phyloP scores from a whole-genome alignment of 345 rosid species.

The Murraya paniculata region DNA sequence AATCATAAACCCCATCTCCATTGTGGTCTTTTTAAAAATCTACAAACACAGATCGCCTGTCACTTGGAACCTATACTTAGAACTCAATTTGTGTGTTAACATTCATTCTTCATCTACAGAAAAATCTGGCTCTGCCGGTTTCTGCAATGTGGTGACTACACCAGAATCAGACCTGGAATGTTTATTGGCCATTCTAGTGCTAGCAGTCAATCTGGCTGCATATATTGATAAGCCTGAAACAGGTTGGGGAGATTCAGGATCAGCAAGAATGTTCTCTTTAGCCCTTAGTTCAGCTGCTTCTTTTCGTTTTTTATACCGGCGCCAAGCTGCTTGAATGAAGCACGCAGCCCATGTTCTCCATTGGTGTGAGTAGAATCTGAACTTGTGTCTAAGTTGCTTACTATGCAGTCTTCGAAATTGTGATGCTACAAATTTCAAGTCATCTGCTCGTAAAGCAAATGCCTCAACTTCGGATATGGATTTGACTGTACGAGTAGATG shows the following conservation, averaged over 20 bases:
- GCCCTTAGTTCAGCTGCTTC: slow-evolving; percentile 49
- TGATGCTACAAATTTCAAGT: slow-evolving; percentile 74
- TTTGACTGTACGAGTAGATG: slow-evolving; percentile 76
- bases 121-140: slow-evolving; percentile 86
- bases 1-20: not conserved
- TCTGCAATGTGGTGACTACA: slow-evolving; percentile 47
- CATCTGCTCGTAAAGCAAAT: slow-evolving; percentile 75
- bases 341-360: slow-evolving; percentile 96
- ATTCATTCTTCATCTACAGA: slow-evolving; percentile 50
- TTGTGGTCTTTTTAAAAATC: not conserved
- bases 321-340: slow-evolving; percentile 81
- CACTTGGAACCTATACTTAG: not conserved
- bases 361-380: slow-evolving; percentile 83
- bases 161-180: slow-evolving; percentile 47
- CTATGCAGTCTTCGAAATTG: slow-evolving; percentile 80
- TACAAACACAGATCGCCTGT: not conserved
- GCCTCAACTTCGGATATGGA: slow-evolving; percentile 86
- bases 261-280: slow-evolving; percentile 29
- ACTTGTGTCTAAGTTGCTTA: slow-evolving; percentile 76
- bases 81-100: not conserved
- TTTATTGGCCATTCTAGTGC: slow-evolving; percentile 34
- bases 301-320: slow-evolving; percentile 59
- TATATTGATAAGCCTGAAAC: slow-evolving; percentile 26
- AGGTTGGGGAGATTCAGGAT: slow-evolving; percentile 14
- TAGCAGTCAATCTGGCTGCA: slow-evolving; percentile 37